Evolutionary conservation across 2,329 filamentous ascomycete genomes (phyloP).

Genomic region (Pseudogymnoascus sp.): DNA sequence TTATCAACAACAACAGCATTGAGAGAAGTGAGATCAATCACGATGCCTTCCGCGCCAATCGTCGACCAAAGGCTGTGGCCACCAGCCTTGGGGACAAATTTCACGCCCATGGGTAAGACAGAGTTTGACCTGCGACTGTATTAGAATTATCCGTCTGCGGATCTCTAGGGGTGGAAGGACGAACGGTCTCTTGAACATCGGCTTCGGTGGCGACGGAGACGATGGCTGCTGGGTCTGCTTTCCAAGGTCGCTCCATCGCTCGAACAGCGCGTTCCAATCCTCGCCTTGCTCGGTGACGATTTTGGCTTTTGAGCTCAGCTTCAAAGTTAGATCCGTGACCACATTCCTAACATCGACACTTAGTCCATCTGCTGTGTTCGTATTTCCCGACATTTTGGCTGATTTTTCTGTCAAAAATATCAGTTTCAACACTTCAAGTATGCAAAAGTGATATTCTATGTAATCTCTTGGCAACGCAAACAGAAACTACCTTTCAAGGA

Average conservation of each 20-base stretch:
- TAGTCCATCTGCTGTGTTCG: neutral
- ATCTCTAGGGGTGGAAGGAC: neutral
- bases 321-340: neutral
- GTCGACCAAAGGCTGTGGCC: conserved; percentile 25
- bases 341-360: neutral
- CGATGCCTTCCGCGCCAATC: conserved; percentile 19
- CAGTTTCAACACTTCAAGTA: neutral
- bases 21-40: conserved; percentile 21
- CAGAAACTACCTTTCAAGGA: neutral
- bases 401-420: neutral
- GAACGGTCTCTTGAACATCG: conserved; percentile 15
- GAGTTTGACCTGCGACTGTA: neutral
- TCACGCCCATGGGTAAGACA: conserved; percentile 10
- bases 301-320: neutral
- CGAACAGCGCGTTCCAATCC: neutral
- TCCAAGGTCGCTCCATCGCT: conserved; percentile 15
- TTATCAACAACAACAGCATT: conserved; percentile 17
- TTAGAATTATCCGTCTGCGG: neutral
- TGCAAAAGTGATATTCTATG: neutral
- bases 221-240: conserved; percentile 14
- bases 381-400: neutral
- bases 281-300: neutral
- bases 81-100: conserved; percentile 21
- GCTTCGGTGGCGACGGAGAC: conserved; percentile 13
- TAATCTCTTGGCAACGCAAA: neutral